Conservation (phyloP, 2,329 filamentous ascomycete species). For the Alternaria sp. region DNA sequence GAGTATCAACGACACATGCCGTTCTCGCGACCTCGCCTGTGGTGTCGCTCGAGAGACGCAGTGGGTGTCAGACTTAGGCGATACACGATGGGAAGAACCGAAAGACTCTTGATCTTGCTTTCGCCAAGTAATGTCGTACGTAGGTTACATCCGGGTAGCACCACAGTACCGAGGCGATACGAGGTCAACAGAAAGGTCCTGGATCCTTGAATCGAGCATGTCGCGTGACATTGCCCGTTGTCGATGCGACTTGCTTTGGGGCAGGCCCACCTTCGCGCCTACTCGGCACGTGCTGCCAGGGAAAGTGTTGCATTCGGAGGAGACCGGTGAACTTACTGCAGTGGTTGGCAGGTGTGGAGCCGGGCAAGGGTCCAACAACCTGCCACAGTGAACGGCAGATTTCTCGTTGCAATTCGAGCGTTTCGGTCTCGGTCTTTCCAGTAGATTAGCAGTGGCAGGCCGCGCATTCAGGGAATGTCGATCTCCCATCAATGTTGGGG, state of each 20-base stretch:
- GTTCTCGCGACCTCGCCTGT: not conserved
- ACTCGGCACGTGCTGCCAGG: not conserved
- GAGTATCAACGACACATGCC: too few relatives aligned
- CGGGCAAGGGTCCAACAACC: not conserved
- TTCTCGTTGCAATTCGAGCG: not conserved
- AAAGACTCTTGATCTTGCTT: not conserved
- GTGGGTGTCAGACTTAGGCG: not conserved
- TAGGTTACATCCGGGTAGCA: not conserved
- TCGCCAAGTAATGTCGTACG: not conserved
- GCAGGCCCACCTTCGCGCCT: slow-evolving; percentile 1
- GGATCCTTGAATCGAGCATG: not conserved
- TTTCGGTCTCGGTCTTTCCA: not conserved
- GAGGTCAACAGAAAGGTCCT: not conserved
- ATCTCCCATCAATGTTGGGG: not conserved
- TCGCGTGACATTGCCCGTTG: slow-evolving; percentile 1
- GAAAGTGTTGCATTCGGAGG: not conserved
- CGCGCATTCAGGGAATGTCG: not conserved
- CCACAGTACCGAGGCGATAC: not conserved
- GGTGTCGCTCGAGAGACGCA: not conserved
- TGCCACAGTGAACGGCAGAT: not conserved
- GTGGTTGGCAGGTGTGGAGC: slow-evolving; percentile 3
- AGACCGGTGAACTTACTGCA: not conserved
- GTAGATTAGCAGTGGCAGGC: not conserved
- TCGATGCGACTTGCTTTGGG: not conserved
- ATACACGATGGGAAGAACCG: not conserved